These are phyloP conservation scores for Penicillium arizonense DNA, from an alignment of 495 filamentous ascomycete species.

Conservation along the genomic window DNA sequence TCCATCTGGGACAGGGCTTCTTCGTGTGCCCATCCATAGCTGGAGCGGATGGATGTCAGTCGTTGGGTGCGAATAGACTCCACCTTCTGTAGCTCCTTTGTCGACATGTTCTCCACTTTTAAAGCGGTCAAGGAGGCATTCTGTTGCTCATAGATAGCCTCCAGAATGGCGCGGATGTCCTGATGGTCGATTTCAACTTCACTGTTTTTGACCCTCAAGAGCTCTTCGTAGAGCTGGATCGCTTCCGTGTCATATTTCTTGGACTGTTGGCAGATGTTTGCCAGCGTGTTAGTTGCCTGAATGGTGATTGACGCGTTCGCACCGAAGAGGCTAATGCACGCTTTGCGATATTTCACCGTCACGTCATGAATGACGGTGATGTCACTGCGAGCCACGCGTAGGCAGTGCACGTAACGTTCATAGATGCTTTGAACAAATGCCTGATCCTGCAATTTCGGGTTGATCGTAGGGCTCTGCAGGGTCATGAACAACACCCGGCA, in stretches of 20 bases:
- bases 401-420: slow-evolving; percentile 19
- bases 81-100: slow-evolving; percentile 13
- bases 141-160: slow-evolving; percentile 23
- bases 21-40: slow-evolving; percentile 25
- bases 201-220: slow-evolving; percentile 15
- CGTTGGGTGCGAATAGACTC: slow-evolving; percentile 14
- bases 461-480: slow-evolving; percentile 16
- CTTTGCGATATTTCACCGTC: slow-evolving; percentile 19
- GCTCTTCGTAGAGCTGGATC: slow-evolving; percentile 16
- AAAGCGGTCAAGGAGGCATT: slow-evolving; percentile 7
- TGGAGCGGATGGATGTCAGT: slow-evolving; percentile 13
- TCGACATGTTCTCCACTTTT: slow-evolving; percentile 4
- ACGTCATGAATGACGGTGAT: slow-evolving; percentile 20
- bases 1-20: slow-evolving; percentile 22
- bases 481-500: slow-evolving; percentile 21
- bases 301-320: slow-evolving; percentile 18
- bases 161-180: slow-evolving; percentile 19
- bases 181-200: slow-evolving; percentile 22
- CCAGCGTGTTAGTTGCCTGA: slow-evolving; percentile 19
- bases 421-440: slow-evolving; percentile 18
- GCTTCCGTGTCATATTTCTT: slow-evolving; percentile 23
- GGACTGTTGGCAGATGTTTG: slow-evolving; percentile 22
- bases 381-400: slow-evolving; percentile 17
- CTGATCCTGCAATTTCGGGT: slow-evolving; percentile 18
- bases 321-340: slow-evolving; percentile 19